Evolutionary conservation across 2,329 filamentous ascomycete species (phyloP).

Genomic region (Alternaria postmessia): DNA sequence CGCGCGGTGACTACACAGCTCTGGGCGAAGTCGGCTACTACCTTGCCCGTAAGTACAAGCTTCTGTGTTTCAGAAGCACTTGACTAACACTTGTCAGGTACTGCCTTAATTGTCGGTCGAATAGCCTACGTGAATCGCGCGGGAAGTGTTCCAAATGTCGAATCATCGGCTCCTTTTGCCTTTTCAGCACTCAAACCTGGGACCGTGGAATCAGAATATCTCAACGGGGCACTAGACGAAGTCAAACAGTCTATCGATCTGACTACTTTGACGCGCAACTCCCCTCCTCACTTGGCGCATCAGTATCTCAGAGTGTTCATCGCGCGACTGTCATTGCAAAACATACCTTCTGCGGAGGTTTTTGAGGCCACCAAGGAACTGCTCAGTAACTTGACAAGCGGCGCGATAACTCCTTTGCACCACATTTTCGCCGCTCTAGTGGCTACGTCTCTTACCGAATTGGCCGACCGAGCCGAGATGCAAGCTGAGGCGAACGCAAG

Average conservation of each 20-base stretch:
- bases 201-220: slow-evolving; percentile 38
- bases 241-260: slow-evolving; percentile 45
- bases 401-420: slow-evolving; percentile 44
- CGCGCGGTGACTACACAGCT: slow-evolving; percentile 42
- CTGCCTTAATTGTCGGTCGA: slow-evolving; percentile 43
- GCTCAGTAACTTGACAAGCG: slow-evolving; percentile 35
- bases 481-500: slow-evolving; percentile 46
- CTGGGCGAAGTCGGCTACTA: slow-evolving; percentile 47
- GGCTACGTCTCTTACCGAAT: slow-evolving; percentile 45
- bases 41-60: slow-evolving; percentile 44
- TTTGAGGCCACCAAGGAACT: slow-evolving; percentile 41
- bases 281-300: slow-evolving; percentile 45
- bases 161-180: slow-evolving; percentile 40
- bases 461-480: slow-evolving; percentile 46
- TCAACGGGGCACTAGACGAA: slow-evolving; percentile 41
- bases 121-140: slow-evolving; percentile 40
- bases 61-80: background rate
- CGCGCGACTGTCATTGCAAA: slow-evolving; percentile 37
- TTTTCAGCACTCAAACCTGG: slow-evolving; percentile 35
- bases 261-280: slow-evolving; percentile 37
- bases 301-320: slow-evolving; percentile 49
- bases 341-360: slow-evolving; percentile 33
- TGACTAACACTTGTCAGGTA: slow-evolving; percentile 30
- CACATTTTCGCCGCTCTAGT: slow-evolving; percentile 49
- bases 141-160: slow-evolving; percentile 41